Conservation (phyloP, 2,329 filamentous ascomycete species). For the Graphilbum fragrans region DNA sequence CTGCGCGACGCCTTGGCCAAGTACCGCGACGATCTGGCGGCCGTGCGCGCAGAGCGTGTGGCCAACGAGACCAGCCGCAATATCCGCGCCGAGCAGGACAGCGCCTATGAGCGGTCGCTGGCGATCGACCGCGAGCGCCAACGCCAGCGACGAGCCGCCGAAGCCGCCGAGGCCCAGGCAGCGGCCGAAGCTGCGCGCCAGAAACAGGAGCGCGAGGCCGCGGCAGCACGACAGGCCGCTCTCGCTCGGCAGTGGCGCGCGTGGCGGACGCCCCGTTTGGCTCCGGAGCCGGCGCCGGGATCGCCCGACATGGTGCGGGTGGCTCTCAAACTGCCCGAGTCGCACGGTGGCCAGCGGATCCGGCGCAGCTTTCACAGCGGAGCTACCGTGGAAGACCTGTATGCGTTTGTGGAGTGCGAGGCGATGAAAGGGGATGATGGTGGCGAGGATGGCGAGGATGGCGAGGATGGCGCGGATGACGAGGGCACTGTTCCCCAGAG, state of each 20-base stretch:
- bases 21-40: slow-evolving; percentile 63
- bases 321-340: slow-evolving; percentile 50
- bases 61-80: slow-evolving; percentile 73
- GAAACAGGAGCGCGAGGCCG: slow-evolving; percentile 49
- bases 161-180: slow-evolving; percentile 54
- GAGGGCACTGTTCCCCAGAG: slow-evolving; percentile 32
- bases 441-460: slow-evolving; percentile 12
- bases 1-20: slow-evolving; percentile 61
- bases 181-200: slow-evolving; percentile 50
- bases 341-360: slow-evolving; percentile 57
- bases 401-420: slow-evolving; percentile 92
- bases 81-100: slow-evolving; percentile 80
- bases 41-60: slow-evolving; percentile 61
- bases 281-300: slow-evolving; percentile 46
- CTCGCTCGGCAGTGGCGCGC: slow-evolving; percentile 50
- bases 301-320: slow-evolving; percentile 62
- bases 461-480: slow-evolving; percentile 15
- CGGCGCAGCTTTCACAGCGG: slow-evolving; percentile 54
- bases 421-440: slow-evolving; percentile 30
- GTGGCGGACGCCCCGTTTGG: slow-evolving; percentile 63
- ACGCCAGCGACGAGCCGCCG: slow-evolving; percentile 63
- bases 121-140: slow-evolving; percentile 80
- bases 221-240: slow-evolving; percentile 36
- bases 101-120: slow-evolving; percentile 83
- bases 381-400: slow-evolving; percentile 75